phyloP scores from a whole-genome alignment of 2,329 filamentous ascomycete species.

The Hypoxylon sp. region DNA sequence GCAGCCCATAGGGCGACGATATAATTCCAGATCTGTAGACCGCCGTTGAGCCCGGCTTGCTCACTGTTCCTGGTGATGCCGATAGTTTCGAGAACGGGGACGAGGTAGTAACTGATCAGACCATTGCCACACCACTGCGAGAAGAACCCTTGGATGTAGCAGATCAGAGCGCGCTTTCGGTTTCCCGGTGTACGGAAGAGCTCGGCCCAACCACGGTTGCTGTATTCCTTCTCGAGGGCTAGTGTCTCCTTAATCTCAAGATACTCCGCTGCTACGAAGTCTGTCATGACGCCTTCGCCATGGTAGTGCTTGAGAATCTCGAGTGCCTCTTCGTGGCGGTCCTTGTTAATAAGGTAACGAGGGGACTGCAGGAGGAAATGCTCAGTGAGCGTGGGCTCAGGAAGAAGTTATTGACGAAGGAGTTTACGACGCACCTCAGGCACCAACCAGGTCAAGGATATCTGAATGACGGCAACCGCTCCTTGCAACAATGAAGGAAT shows the following conservation, averaged over 20 bases:
- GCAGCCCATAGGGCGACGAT: conserved; percentile 55
- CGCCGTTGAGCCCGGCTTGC: conserved; percentile 59
- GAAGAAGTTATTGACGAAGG: neutral
- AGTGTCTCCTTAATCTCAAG: conserved; percentile 43
- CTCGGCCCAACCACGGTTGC: conserved; percentile 51
- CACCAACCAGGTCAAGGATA: conserved; percentile 3
- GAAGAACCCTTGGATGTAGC: conserved; percentile 39
- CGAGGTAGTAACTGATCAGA: conserved; percentile 57
- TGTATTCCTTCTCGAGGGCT: conserved; percentile 57
- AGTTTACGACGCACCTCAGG: conserved; percentile 4
- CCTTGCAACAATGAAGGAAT: conserved; percentile 19
- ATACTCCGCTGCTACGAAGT: conserved; percentile 1
- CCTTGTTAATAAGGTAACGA: conserved; percentile 16
- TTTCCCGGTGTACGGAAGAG: conserved; percentile 43
- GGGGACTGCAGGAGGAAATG: conserved; percentile 20
- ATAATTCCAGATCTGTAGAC: conserved; percentile 57
- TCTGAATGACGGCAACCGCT: neutral
- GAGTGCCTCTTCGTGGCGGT: conserved; percentile 10
- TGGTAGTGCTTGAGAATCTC: conserved; percentile 15
- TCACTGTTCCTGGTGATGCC: conserved; percentile 55
- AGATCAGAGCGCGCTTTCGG: conserved; percentile 44
- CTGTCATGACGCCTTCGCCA: conserved; percentile 11
- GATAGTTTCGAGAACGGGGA: conserved; percentile 56
- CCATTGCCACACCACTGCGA: conserved; percentile 54
- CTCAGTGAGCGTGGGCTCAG: neutral